Percentiles rank a stretch among this genome's conserved stretches.
Conservation (phyloP, 78 protist species). For the Isochrysis galbana region DNA sequence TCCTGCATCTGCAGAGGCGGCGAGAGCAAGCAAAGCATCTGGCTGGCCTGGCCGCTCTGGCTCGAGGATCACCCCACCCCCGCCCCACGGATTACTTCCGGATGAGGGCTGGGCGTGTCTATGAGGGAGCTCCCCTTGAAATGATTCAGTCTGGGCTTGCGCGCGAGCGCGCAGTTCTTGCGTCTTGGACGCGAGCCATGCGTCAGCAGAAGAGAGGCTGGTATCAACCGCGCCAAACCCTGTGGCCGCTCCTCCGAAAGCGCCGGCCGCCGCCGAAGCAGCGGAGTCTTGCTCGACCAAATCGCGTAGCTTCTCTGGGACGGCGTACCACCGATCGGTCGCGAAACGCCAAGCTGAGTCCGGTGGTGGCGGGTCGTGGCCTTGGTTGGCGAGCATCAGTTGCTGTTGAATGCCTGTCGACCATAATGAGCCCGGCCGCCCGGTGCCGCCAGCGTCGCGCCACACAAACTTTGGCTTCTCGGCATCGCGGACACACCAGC, state of each 20-base stretch:
- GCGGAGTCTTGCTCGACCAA: too few species aligned
- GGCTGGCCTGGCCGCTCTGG: background rate
- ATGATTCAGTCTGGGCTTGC: background rate
- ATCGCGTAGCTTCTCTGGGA: background rate
- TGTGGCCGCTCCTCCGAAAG: too few species aligned
- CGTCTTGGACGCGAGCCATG: background rate
- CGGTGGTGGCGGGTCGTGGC: background rate
- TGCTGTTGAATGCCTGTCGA: background rate
- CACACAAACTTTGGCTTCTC: background rate
- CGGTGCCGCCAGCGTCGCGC: background rate
- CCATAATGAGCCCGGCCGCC: background rate
- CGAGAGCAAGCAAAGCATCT: background rate
- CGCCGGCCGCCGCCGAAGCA: too few species aligned
- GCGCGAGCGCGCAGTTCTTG: background rate
- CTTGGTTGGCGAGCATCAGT: background rate
- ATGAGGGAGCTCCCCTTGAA: background rate
- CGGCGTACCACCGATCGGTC: background rate
- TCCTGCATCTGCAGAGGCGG: too few species aligned
- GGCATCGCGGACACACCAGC: background rate
- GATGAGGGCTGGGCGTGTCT: background rate
- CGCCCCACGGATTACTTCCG: background rate
- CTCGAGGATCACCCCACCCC: background rate
- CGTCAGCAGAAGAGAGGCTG: background rate
- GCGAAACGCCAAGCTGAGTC: background rate
- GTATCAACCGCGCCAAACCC: background rate